Evolutionary conservation across 2,329 filamentous ascomycete genomes (phyloP).

Genomic region (Phyllosticta capitalensis): DNA sequence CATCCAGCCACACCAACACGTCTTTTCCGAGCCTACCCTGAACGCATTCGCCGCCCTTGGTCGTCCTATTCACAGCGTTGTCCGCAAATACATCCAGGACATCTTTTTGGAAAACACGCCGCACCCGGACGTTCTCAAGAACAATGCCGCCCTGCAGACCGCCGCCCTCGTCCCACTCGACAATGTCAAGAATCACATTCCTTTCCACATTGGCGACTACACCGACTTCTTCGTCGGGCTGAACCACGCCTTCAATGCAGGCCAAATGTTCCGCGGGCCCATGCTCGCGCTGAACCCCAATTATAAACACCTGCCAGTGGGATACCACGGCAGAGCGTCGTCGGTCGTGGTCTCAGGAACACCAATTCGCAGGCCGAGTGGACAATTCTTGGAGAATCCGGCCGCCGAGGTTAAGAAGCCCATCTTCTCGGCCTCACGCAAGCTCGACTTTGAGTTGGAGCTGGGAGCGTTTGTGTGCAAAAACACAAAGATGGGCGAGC

Average conservation of each 20-base stretch:
- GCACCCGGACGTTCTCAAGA: constrained; percentile 51
- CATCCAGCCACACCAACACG: constrained; percentile 47
- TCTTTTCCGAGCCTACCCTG: constrained; percentile 56
- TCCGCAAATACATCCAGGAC: constrained; percentile 59
- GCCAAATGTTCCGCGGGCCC: constrained; percentile 62
- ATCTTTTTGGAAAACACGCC: constrained; percentile 53
- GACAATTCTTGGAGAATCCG: constrained; percentile 62
- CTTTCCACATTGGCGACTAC: constrained; percentile 73
- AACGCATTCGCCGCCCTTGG: constrained; percentile 69
- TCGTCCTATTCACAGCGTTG: constrained; percentile 55
- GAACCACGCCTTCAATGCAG: constrained; percentile 68
- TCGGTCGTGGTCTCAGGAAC: constrained; percentile 68
- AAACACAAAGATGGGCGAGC: constrained; percentile 54
- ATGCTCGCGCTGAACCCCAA: constrained; percentile 69
- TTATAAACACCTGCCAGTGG: constrained; percentile 72
- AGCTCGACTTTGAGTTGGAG: constrained; percentile 72
- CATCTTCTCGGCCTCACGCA: constrained; percentile 52
- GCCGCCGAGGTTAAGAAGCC: constrained; percentile 52
- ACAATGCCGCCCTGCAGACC: constrained; percentile 49
- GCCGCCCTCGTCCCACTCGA: constrained; percentile 50
- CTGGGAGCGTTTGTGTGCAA: constrained; percentile 64
- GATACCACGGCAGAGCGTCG: constrained; percentile 70
- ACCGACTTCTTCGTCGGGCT: constrained; percentile 77
- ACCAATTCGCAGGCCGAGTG: constrained; percentile 60
- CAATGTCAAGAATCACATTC: constrained; percentile 57